Evolutionary conservation across 192 early-diverging fungal genomes (phyloP).

Genomic region (Dissophora ornata): DNA sequence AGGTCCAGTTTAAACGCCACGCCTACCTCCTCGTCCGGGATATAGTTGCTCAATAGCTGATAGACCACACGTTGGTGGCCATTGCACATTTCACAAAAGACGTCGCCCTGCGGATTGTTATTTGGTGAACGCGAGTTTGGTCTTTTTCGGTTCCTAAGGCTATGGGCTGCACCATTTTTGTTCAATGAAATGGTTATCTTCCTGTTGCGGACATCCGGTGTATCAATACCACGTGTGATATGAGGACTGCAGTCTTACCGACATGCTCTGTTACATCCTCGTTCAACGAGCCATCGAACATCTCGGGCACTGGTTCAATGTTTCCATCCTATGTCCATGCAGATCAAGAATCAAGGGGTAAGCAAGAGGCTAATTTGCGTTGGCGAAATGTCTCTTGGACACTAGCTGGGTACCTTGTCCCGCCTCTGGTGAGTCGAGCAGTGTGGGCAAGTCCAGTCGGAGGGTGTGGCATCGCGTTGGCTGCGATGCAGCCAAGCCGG

Average conservation of each 20-base stretch:
- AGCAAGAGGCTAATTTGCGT: too few relatives aligned
- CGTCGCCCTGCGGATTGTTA: constrained; percentile 1
- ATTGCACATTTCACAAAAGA: constrained; percentile 50
- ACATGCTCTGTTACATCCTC: constrained; percentile 21
- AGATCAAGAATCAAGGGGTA: background rate
- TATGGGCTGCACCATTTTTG: constrained; percentile 32
- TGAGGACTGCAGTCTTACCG: too few relatives aligned
- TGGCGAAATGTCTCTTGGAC: background rate
- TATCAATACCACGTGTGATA: too few relatives aligned
- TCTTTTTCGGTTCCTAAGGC: constrained; percentile 1
- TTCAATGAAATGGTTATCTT: too few relatives aligned
- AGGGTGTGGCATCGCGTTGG: constrained; percentile 12
- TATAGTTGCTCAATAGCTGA: constrained; percentile 49
- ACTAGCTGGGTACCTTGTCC: constrained; percentile 18
- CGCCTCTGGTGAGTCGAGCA: constrained; percentile 33
- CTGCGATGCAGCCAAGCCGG: constrained; percentile 36
- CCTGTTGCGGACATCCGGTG: too few relatives aligned
- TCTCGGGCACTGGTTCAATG: constrained; percentile 43
- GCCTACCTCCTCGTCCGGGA: constrained; percentile 49
- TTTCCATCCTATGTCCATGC: constrained; percentile 50
- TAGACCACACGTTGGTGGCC: constrained; percentile 42
- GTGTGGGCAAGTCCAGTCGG: constrained; percentile 46
- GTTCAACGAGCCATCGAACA: constrained; percentile 42
- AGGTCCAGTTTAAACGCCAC: too few relatives aligned
- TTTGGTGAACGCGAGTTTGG: background rate